Conservation (phyloP, 306 rosid species). For the Dryas drummondii region DNA sequence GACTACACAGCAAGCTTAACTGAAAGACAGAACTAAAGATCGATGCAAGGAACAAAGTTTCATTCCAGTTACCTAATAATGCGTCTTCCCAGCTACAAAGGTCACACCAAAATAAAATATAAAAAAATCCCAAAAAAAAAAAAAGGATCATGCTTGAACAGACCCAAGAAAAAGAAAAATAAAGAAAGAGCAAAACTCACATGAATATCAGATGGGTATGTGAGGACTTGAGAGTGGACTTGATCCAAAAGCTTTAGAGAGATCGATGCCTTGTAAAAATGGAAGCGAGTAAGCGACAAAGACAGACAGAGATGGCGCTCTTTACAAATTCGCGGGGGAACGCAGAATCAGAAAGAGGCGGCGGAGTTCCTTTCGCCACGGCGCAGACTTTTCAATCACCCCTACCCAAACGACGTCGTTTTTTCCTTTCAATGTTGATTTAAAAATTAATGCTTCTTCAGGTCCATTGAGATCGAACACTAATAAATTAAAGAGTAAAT, state of each 20-base stretch:
- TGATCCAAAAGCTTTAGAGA: neutral
- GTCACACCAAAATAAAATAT: neutral
- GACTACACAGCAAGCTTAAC: neutral
- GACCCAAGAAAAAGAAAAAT: neutral
- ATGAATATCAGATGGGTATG: neutral
- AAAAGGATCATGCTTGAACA: neutral
- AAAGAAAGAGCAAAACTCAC: constrained; percentile 17
- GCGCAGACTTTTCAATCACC: neutral
- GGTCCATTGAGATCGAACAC: too few relatives aligned
- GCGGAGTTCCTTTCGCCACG: neutral
- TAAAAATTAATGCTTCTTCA: too few relatives aligned
- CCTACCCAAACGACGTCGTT: neutral
- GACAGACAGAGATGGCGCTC: neutral
- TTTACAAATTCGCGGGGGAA: constrained; percentile 11
- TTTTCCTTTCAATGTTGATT: neutral
- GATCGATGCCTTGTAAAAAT: neutral
- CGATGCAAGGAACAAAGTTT: neutral
- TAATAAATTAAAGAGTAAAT: too few relatives aligned
- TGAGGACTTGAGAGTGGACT: neutral
- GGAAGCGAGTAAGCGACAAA: neutral
- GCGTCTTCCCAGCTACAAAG: neutral
- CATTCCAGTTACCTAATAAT: neutral
- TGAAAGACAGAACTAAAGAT: neutral
- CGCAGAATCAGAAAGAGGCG: constrained; percentile 1
- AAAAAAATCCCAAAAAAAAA: neutral